Evolutionary conservation across 2,329 filamentous ascomycete species (phyloP).

Genomic region (Colletotrichum brevisporum): DNA sequence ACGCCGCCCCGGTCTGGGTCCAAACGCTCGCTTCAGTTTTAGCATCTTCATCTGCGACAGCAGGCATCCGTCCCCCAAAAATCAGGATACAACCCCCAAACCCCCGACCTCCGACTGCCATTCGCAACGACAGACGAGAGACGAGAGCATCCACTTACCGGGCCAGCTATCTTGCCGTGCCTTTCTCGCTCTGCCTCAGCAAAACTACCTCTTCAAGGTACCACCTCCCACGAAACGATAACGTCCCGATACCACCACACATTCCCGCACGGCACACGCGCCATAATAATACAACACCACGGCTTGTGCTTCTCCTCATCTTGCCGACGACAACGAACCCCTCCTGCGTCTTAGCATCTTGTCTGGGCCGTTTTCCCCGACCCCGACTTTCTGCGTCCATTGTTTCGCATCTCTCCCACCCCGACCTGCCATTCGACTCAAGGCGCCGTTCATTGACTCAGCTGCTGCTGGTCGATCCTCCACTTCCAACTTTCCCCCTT

Average conservation of each 20-base stretch:
- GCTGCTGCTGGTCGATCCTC: constrained; percentile 25
- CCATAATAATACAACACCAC: constrained; percentile 8
- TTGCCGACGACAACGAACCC: constrained; percentile 14
- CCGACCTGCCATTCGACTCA: constrained; percentile 25
- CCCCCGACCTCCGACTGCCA: constrained; percentile 20
- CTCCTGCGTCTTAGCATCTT: constrained; percentile 30
- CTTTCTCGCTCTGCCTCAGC: constrained; percentile 2
- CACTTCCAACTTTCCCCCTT: constrained; percentile 37
- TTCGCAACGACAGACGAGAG: not conserved
- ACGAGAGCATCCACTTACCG: constrained; percentile 4
- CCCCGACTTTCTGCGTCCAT: constrained; percentile 22
- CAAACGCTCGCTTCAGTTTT: constrained; percentile 42
- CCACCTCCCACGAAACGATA: constrained; percentile 11
- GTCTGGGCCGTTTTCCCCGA: constrained; percentile 25
- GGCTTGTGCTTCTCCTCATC: constrained; percentile 32
- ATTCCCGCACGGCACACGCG: constrained; percentile 13
- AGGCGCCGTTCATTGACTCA: constrained; percentile 25
- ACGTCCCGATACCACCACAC: constrained; percentile 14
- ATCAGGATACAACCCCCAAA: not conserved
- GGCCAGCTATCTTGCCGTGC: constrained; percentile 1
- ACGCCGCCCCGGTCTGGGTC: constrained; percentile 35
- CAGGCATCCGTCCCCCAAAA: constrained; percentile 36
- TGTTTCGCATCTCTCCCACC: constrained; percentile 26
- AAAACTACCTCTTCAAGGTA: constrained; percentile 11
- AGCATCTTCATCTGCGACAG: constrained; percentile 41